Evolutionary conservation across 805 yeast species (phyloP).

Genomic region (Wickerhamiella shivajii): DNA sequence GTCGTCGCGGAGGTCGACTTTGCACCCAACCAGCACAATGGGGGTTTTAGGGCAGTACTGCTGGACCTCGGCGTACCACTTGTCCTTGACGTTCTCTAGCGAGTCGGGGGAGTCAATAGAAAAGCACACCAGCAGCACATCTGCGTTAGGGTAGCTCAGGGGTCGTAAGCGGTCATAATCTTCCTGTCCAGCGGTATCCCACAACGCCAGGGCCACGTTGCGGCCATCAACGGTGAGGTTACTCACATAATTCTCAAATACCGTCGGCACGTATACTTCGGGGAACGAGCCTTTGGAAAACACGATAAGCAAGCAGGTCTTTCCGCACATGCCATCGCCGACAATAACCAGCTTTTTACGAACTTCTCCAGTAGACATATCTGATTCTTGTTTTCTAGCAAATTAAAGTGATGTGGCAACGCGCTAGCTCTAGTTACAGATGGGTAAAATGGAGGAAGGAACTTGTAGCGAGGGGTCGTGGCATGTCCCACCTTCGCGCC

Average conservation of each 20-base stretch:
- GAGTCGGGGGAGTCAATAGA: constrained; percentile 86
- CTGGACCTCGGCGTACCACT: constrained; percentile 87
- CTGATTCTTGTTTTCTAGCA: too few species aligned
- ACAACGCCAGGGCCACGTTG: constrained; percentile 80
- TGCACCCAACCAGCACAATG: constrained; percentile 83
- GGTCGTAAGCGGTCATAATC: constrained; percentile 92
- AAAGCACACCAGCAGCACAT: constrained; percentile 83
- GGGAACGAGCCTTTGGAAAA: constrained; percentile 83
- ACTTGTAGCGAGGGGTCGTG: too few species aligned
- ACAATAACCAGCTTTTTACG: constrained; percentile 67
- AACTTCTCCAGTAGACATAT: constrained; percentile 15
- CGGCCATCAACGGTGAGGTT: constrained; percentile 88
- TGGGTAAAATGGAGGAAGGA: too few species aligned
- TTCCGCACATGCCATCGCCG: constrained; percentile 97
- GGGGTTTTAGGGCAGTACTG: constrained; percentile 94
- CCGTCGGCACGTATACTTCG: constrained; percentile 90
- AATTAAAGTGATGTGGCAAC: too few species aligned
- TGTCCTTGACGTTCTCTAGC: constrained; percentile 83
- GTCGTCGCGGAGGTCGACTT: constrained; percentile 77
- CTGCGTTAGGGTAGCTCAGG: constrained; percentile 80
- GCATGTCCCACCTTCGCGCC: too few species aligned
- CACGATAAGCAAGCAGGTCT: constrained; percentile 76
- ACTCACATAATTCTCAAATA: constrained; percentile 93
- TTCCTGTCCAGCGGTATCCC: constrained; percentile 99
- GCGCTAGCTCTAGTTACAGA: too few species aligned